phyloP scores from a whole-genome alignment of 192 early-diverging fungal genomes.

The Gonapodya prolifera region DNA sequence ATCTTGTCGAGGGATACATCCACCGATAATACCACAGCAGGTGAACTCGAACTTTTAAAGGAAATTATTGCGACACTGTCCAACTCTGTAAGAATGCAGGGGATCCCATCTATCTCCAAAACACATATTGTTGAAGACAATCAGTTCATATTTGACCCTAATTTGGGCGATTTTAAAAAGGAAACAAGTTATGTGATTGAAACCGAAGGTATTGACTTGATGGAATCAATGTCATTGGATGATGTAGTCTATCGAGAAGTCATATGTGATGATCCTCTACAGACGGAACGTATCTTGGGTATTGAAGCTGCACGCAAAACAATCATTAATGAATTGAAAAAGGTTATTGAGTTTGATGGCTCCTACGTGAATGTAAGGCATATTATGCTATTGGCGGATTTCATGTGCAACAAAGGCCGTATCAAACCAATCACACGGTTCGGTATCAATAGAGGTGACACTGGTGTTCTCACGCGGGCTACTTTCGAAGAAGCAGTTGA shows the following conservation, averaged over 20 bases:
- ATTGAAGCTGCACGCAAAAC: conserved; percentile 93
- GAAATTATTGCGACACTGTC: too few relatives aligned
- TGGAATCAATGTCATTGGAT: conserved; percentile 69
- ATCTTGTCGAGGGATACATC: too few relatives aligned
- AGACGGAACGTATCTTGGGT: conserved; percentile 84
- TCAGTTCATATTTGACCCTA: too few relatives aligned
- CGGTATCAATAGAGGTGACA: conserved; percentile 93
- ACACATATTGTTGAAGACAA: too few relatives aligned
- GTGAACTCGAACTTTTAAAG: too few relatives aligned
- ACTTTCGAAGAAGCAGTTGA: conserved; percentile 99
- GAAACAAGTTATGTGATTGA: conserved; percentile 70
- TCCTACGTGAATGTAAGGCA: conserved; percentile 99
- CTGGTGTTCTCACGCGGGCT: conserved; percentile 84
- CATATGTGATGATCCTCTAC: conserved; percentile 83
- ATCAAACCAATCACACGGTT: conserved; percentile 96
- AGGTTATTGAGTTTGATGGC: conserved; percentile 88
- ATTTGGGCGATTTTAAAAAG: conserved; percentile 50
- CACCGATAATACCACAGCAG: too few relatives aligned
- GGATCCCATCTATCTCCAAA: too few relatives aligned
- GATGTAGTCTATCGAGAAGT: conserved; percentile 71
- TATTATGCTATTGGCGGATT: conserved; percentile 85
- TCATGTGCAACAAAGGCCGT: conserved; percentile 87
- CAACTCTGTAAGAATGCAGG: too few relatives aligned
- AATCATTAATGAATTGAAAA: conserved; percentile 74
- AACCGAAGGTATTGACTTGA: conserved; percentile 86